Conservation (phyloP, 768 basidiomycete species). For the Melanogaster broomeanus region DNA sequence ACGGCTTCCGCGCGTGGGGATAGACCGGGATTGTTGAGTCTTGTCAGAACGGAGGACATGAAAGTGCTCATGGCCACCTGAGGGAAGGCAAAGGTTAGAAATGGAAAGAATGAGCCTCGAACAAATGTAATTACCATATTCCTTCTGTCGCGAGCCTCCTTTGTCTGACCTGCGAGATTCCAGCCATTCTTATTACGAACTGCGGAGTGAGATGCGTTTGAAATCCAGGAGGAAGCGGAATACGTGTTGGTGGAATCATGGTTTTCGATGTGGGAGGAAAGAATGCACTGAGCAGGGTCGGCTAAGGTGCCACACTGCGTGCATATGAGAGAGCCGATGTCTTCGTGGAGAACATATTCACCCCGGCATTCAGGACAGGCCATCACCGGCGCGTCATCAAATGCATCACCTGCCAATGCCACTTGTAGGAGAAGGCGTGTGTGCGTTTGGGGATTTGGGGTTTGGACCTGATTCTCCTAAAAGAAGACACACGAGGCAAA, state of each 20-base stretch:
- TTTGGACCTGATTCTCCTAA: no score
- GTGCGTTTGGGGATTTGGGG: no score
- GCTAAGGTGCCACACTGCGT: conserved; percentile 69
- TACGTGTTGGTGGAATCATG: conserved; percentile 35
- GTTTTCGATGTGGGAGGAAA: conserved; percentile 48
- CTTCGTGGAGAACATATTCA: conserved; percentile 54
- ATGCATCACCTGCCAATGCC: no score
- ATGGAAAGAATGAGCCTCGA: conserved; percentile 6
- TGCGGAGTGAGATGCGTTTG: conserved; percentile 44
- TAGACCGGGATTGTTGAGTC: conserved; percentile 59
- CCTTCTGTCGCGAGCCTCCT: conserved; percentile 61
- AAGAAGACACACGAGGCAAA: conserved; percentile 1
- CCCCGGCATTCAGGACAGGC: conserved; percentile 58
- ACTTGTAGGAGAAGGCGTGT: no score
- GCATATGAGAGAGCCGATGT: conserved; percentile 64
- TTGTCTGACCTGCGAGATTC: conserved; percentile 65
- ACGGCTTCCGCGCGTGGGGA: conserved; percentile 65
- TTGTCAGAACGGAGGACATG: conserved; percentile 59
- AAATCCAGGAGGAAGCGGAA: conserved; percentile 26
- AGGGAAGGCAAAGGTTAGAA: conserved; percentile 14
- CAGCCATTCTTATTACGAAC: conserved; percentile 53
- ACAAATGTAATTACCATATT: conserved; percentile 51
- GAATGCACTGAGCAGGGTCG: conserved; percentile 61
- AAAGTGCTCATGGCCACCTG: conserved; percentile 67
- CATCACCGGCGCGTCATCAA: conserved; percentile 12